phyloP scores from a whole-genome alignment of 1,284 basidiomycete genomes.

The Tylopilus sp. region DNA sequence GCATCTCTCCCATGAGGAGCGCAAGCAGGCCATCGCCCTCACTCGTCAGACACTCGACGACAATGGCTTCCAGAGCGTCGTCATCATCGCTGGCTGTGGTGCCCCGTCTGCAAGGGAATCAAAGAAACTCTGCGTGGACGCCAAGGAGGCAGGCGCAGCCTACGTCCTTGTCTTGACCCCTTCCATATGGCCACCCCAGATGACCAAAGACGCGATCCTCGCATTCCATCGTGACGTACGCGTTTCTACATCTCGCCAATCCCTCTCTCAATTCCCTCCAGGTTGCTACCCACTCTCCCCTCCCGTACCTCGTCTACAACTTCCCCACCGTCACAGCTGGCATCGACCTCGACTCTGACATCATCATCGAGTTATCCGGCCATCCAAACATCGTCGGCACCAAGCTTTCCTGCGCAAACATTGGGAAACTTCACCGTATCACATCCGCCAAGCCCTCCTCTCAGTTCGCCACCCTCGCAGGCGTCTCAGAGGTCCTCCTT shows the following conservation, averaged over 20 bases:
- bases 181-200: conserved; percentile 72
- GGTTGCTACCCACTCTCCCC: conserved; percentile 85
- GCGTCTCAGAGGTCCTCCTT: conserved; percentile 73
- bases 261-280: conserved; percentile 49
- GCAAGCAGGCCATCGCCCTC: conserved; percentile 70
- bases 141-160: conserved; percentile 83
- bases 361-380: conserved; percentile 74
- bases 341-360: conserved; percentile 89
- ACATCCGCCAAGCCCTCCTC: conserved; percentile 63
- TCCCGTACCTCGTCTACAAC: conserved; percentile 94
- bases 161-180: conserved; percentile 83
- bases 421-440: conserved; percentile 87
- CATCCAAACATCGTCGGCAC: conserved; percentile 93
- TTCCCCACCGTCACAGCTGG: conserved; percentile 88
- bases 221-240: conserved; percentile 72
- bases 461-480: conserved; percentile 73
- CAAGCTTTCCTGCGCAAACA: conserved; percentile 88
- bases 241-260: background rate
- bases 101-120: conserved; percentile 87
- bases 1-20: conserved; percentile 79
- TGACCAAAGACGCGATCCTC: conserved; percentile 71
- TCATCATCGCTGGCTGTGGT: conserved; percentile 90
- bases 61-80: conserved; percentile 73
- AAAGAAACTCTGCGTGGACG: conserved; percentile 82
- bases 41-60: conserved; percentile 82